Evolutionary conservation across 371 early-diverging fungal species (phyloP), one percentile per base, ranked within the genome.

Genomic region (Rhizomucor miehei): DNA sequence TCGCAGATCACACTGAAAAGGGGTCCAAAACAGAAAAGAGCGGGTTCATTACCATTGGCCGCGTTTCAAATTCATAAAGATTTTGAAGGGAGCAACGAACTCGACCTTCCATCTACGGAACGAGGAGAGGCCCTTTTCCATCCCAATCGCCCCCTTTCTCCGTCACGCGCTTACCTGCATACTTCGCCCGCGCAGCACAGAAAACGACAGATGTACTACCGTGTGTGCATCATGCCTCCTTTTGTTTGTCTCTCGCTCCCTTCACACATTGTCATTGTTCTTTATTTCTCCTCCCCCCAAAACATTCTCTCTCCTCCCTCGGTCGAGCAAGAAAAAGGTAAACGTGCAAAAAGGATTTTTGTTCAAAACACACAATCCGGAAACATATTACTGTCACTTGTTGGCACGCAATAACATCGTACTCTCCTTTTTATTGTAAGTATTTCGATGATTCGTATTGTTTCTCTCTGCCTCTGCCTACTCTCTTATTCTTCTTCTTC

Each of bases 141-240:
- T 29, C 54, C 38, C 38, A 34, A 13, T 44, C 16, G 19, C 23
- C 20, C 38, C 23, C 29, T 24, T 20, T 54, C 45, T 45, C 25
- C 45, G 57, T 57, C 57, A 57, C 57, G 51, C 57, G 57, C 56
- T 44, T 57, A 51, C 57, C 57, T 57, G 57, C 57, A 57, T 57
- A 57, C 44, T 57, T 57, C 57, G 51, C 57, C 57, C 57, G 57
- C 57, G 48, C 57, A 57, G 57, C 46, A 16, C 48, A 56, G 43
- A 20, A 48, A 56, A 56, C n/a, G 35, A 44, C 41, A 45, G 57
- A 24, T 45, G 57, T 56, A 43, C 44, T 49, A 57, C 57, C 57
- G 51, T 57, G 57, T 57, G 57, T 46, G 51, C 38, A 51, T 43
- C 47, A 23, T 20, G 34, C 57, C 57, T 57, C 57, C 57, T 57